These are phyloP conservation scores for Eucalyptus sideroxylon DNA, from an alignment of 345 rosid species.

Conservation along the genomic window DNA sequence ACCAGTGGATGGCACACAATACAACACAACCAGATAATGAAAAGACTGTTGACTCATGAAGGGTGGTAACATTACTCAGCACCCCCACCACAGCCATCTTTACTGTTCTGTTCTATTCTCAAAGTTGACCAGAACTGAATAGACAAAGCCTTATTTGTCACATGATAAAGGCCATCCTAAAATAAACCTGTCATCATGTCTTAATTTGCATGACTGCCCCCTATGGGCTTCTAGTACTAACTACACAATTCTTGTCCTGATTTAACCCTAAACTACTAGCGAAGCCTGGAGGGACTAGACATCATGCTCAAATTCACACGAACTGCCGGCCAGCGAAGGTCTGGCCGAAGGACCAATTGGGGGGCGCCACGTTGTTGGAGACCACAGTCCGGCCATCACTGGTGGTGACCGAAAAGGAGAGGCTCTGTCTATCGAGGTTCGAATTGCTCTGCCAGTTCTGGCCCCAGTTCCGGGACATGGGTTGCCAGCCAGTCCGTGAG, in stretches of 20 bases:
- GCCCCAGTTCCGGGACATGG: slow-evolving; percentile 53
- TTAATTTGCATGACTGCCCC: background rate
- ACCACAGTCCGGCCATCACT: slow-evolving; percentile 27
- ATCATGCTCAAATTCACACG: background rate
- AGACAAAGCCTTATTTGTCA: background rate
- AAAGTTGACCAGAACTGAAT: background rate
- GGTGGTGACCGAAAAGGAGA: slow-evolving; percentile 36
- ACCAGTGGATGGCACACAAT: background rate
- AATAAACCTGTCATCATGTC: background rate
- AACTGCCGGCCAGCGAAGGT: slow-evolving; percentile 18
- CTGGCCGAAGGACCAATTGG: slow-evolving; percentile 46
- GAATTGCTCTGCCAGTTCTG: slow-evolving; percentile 58
- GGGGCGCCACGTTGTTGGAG: slow-evolving; percentile 25
- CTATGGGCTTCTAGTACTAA: background rate
- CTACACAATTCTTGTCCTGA: background rate
- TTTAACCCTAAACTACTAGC: background rate
- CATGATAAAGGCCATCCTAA: background rate
- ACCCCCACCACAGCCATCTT: background rate
- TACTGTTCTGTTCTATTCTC: background rate
- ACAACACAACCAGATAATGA: background rate
- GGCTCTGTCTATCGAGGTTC: slow-evolving; percentile 30
- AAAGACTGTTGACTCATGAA: slow-evolving; percentile 4
- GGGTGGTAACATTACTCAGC: background rate
- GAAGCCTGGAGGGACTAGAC: background rate
- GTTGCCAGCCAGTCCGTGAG: slow-evolving; percentile 32